Conservation (phyloP, 805 yeast species). For the Jamesozyma spencerorum region DNA sequence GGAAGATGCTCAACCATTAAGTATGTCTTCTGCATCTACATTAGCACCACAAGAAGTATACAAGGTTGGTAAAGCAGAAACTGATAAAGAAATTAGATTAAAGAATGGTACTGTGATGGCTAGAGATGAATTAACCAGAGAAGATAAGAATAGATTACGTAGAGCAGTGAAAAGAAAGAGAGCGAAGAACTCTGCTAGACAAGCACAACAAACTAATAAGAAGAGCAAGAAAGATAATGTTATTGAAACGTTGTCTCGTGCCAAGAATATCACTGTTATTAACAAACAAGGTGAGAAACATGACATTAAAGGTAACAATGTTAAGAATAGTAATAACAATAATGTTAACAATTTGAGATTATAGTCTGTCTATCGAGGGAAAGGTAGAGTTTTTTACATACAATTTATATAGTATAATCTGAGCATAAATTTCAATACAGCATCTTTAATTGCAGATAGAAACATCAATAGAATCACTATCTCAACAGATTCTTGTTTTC, state of each 20-base stretch:
- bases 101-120: constrained; percentile 74
- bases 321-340: constrained; percentile 20
- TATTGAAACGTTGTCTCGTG: constrained; percentile 59
- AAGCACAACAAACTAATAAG: constrained; percentile 27
- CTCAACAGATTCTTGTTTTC: neutral
- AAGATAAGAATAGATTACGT: constrained; percentile 79
- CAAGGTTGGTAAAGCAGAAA: constrained; percentile 38
- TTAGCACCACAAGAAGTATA: constrained; percentile 95
- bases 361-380: neutral
- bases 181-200: constrained; percentile 37
- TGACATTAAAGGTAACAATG: constrained; percentile 61
- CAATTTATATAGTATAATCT: neutral
- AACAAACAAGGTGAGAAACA: constrained; percentile 67
- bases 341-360: constrained; percentile 4
- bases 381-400: neutral
- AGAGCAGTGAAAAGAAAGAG: constrained; percentile 78
- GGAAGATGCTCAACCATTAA: constrained; percentile 95
- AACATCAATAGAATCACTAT: no score
- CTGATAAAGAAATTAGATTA: constrained; percentile 54
- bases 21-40: constrained; percentile 59
- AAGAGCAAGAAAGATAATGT: constrained; percentile 53
- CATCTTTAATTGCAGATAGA: no score
- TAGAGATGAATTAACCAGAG: constrained; percentile 71
- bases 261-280: constrained; percentile 70
- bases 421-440: neutral